Conservation (phyloP, 768 basidiomycete species). For the Hygrophorus pudorinus region DNA sequence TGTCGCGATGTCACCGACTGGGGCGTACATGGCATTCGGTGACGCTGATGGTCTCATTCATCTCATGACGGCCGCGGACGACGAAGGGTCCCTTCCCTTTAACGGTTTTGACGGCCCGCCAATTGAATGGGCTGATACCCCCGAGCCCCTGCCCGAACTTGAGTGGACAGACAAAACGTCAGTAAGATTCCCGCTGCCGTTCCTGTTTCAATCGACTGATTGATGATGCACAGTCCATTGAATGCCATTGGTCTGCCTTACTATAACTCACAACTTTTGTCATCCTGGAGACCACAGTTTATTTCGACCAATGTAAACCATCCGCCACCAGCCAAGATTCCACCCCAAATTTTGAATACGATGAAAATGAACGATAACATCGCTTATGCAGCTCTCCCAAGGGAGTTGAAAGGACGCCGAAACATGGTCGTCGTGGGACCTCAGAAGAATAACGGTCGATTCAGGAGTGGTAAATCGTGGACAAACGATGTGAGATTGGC, state of each 20-base stretch:
- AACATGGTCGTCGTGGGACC: slow-evolving; percentile 55
- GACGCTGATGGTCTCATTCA: slow-evolving; percentile 81
- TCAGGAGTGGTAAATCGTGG: slow-evolving; percentile 70
- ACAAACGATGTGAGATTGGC: slow-evolving; percentile 29
- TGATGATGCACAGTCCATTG: slow-evolving; percentile 50
- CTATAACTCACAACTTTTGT: slow-evolving; percentile 67
- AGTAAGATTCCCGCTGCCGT: slow-evolving; percentile 25
- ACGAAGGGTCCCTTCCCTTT: slow-evolving; percentile 55
- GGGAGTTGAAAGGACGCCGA: slow-evolving; percentile 73
- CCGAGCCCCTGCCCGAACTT: slow-evolving; percentile 58
- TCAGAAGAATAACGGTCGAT: slow-evolving; percentile 57
- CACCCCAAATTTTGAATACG: slow-evolving; percentile 59
- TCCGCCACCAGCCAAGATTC: slow-evolving; percentile 71
- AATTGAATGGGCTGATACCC: slow-evolving; percentile 73
- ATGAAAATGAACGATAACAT: slow-evolving; percentile 87
- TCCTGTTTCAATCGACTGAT: not conserved
- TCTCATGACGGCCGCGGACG: slow-evolving; percentile 64
- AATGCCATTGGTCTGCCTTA: slow-evolving; percentile 84
- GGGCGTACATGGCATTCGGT: slow-evolving; percentile 88
- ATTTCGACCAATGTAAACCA: slow-evolving; percentile 32
- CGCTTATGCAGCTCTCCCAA: slow-evolving; percentile 82
- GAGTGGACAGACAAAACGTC: slow-evolving; percentile 82
- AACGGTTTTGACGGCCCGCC: slow-evolving; percentile 87
- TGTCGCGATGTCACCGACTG: slow-evolving; percentile 73
- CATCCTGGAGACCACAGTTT: slow-evolving; percentile 48